Evolutionary conservation across 2,329 filamentous ascomycete genomes (phyloP).

Genomic region (Fragosphaeria purpurea): DNA sequence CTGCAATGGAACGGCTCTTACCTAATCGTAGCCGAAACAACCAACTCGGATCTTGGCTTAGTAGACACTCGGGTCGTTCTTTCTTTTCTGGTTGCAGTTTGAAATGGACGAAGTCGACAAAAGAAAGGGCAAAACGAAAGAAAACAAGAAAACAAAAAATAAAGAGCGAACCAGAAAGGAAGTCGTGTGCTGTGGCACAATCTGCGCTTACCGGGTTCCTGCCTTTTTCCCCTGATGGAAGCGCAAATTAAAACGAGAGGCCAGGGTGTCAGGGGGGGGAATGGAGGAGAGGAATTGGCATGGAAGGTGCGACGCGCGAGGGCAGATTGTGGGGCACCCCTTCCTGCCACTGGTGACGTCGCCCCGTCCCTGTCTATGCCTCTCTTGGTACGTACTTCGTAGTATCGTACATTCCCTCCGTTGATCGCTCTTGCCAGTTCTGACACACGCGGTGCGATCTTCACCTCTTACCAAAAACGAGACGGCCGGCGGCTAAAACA

Average conservation of each 20-base stretch:
- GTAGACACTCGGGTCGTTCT: neutral
- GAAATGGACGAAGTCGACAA: neutral
- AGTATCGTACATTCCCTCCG: neutral
- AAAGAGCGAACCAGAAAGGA: neutral
- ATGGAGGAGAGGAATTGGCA: neutral
- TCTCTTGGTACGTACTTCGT: too few relatives aligned
- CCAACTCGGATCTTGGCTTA: neutral
- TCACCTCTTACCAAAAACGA: too few relatives aligned
- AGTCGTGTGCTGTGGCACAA: too few relatives aligned
- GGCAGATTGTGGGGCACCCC: conserved; percentile 1
- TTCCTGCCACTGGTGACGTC: conserved; percentile 5
- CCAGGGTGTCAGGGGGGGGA: conserved; percentile 7
- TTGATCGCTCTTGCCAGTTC: conserved; percentile 4
- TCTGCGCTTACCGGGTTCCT: neutral
- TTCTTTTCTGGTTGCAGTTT: neutral
- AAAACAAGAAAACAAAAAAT: neutral
- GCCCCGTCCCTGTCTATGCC: neutral
- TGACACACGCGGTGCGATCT: neutral
- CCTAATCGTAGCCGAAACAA: neutral
- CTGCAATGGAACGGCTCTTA: neutral
- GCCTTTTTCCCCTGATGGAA: conserved; percentile 4
- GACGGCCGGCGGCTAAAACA: too few relatives aligned
- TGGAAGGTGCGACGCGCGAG: conserved; percentile 2
- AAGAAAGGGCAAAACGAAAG: neutral
- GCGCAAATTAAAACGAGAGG: conserved; percentile 4